Percentiles rank a stretch among this genome's conserved stretches.
These are phyloP conservation scores for Fusarium aywerte DNA, from an alignment of 2,329 filamentous ascomycete species.

Conservation along the genomic window DNA sequence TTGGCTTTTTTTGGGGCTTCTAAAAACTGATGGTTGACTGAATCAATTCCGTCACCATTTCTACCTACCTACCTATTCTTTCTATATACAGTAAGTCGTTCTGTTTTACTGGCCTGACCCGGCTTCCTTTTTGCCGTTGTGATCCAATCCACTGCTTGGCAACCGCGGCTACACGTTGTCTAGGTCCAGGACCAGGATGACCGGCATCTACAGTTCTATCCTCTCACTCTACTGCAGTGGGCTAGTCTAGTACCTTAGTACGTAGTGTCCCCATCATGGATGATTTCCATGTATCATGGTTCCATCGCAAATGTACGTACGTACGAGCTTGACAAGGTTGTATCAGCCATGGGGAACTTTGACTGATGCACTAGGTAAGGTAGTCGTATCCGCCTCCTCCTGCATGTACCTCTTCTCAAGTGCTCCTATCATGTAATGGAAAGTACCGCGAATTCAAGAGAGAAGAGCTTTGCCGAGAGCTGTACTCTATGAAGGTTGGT, in stretches of 20 bases:
- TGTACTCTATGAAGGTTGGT: neutral
- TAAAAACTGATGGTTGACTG: constrained; percentile 14
- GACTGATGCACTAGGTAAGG: constrained; percentile 1
- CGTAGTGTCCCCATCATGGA: constrained; percentile 36
- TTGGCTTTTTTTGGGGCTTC: constrained; percentile 7
- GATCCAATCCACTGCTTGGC: constrained; percentile 9
- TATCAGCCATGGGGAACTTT: constrained; percentile 37
- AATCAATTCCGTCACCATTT: constrained; percentile 37
- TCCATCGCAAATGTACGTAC: constrained; percentile 28
- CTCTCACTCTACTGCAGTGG: constrained; percentile 7
- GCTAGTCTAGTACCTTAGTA: constrained; percentile 26
- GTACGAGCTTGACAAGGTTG: constrained; percentile 29
- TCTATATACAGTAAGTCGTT: neutral
- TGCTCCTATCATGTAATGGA: constrained; percentile 33
- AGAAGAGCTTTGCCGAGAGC: constrained; percentile 33
- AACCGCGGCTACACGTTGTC: constrained; percentile 24
- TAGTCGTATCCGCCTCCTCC: constrained; percentile 37
- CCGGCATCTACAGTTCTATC: constrained; percentile 23
- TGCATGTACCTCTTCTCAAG: constrained; percentile 22
- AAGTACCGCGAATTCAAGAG: constrained; percentile 28
- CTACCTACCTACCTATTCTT: no score
- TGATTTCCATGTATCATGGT: constrained; percentile 36
- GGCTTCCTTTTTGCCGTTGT: constrained; percentile 22
- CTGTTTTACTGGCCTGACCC: constrained; percentile 15
- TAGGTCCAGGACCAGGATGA: constrained; percentile 10